These are phyloP conservation scores for Polytolypa hystricis DNA, from an alignment of 2,329 filamentous ascomycete species.

Conservation along the genomic window DNA sequence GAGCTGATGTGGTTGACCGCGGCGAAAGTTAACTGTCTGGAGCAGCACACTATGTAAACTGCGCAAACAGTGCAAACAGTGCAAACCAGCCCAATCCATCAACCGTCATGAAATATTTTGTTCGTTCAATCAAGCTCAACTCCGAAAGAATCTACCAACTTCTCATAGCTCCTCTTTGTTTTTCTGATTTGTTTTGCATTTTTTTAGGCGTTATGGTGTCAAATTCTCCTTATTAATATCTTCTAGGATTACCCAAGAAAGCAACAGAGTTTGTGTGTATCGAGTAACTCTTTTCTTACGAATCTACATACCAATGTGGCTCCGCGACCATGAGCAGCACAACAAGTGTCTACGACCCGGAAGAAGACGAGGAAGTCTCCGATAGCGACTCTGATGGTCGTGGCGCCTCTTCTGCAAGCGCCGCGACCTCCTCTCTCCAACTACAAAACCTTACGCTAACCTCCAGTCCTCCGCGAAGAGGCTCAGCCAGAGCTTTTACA, in stretches of 20 bases:
- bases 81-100: conserved; percentile 10
- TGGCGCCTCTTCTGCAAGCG: neutral
- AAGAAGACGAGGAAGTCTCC: conserved; percentile 17
- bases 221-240: conserved; percentile 6
- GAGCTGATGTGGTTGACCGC: no score
- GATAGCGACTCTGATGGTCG: neutral
- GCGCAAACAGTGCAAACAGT: conserved; percentile 24
- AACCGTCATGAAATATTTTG: no score
- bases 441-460: conserved; percentile 8
- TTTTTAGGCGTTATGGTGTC: conserved; percentile 3
- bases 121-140: no score
- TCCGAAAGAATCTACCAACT: conserved; percentile 2
- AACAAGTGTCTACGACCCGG: conserved; percentile 21
- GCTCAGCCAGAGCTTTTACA: neutral
- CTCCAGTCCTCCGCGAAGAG: conserved; percentile 5
- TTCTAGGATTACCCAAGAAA: no score
- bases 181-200: conserved; percentile 1
- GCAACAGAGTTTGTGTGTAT: no score
- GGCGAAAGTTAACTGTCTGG: no score
- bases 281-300: no score
- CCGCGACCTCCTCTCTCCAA: conserved; percentile 10
- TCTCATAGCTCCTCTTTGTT: conserved; percentile 1
- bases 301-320: no score
- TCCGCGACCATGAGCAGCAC: conserved; percentile 27
- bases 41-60: no score